Base-by-base conservation (phyloP, 2,329 filamentous ascomycete species). In the Cercospora beticola region DNA sequence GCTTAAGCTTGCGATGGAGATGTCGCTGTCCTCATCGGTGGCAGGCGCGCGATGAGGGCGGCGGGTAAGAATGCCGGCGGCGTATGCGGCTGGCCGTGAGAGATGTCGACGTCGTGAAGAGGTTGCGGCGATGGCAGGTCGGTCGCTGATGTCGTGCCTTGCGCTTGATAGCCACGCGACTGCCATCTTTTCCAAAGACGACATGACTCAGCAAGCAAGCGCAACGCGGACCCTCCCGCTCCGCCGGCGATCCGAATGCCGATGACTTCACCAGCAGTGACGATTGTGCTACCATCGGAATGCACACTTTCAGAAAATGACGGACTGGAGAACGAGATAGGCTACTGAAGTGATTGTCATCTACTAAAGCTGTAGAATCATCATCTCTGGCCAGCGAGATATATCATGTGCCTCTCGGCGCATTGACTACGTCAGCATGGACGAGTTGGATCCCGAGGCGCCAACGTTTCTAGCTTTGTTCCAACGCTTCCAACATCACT, bases 11-110 rank as follows among this genome's bases (percentile, higher is more conserved):
- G 31, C 56, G 30, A 64, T 23, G 40, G 26, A 14, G 57, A 14
- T 23, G 67, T 33, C 30, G 64, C 64, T 56, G 67, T 62, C 62
- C 30, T 68, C 68, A 70, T 70, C 70, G 61, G 57, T 56, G 64
- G 18, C 52, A 31, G 46, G 52, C 52, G 52, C 28, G 23, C 2
- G 28, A 58, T 58, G 26, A 33, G 14, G 16, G 26, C 54, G 30
- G 54, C 16, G 14, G 54, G 54, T 58, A 58, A 58, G 6, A 58
- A 58, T 58, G 54, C 54, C 46, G 54, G 14, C 54, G n/a, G 14
- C n/a, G 54, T 28, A n/a, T n/a, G 54, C 54, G 23, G 26, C 14
- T 16, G 26, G 54, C 23, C 26, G 54, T 58, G 26, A 10, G 26
- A 31, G 21, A n/a, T 30, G 54, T 58, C 14, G 54, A 58, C 26